Evolutionary conservation across 1,284 basidiomycete species (phyloP), one percentile per base, ranked within the genome.

Genomic region (Melanopsichium pennsylvanicum): DNA sequence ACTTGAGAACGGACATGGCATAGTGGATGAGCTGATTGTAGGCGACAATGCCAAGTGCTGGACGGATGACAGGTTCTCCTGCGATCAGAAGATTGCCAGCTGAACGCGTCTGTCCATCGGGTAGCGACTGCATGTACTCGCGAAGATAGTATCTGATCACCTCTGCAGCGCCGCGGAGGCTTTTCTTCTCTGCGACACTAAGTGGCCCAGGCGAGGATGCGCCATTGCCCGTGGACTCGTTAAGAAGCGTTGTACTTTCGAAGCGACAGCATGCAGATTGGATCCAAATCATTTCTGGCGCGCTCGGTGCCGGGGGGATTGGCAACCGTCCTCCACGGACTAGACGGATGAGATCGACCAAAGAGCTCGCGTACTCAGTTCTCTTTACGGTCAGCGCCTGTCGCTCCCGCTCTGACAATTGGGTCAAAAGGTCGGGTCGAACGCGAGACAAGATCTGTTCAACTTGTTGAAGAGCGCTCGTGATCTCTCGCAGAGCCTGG

Each of bases 11-110:
- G 3, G 52, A 40, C 18, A 70, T 27, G 5, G 60, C 54, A 29
- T 61, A 70, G 54, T 61, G 54, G 27, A 70, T 46, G 25, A 70
- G 68, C 45, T 61, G 61, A 31, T 70, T 70, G 62, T 70, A 70
- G 35, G 43, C 52, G 12, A 29, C 32, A 10, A 57, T 19, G 6
- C 40, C 43, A 12, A 70, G 16, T 15, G 67, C 36, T 22, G 67
- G 67, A 3, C 66, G 38, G 4, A 51, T 32, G 3, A 54, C 49
- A 18, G 45, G 54, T 6, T 38, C 19, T 36, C 45, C 49, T 33
- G 16, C 32, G 21, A 61, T 13, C 8, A 48, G 41, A 5, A 57
- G 16, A 13, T 37, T 31, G 16, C 33, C 42, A 9, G 39, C 29
- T 5, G 54, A 49, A 16, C 42, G 55, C 19, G 64, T 42, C 37